Conservation (phyloP, 805 yeast species). For the Candida michaelii region DNA sequence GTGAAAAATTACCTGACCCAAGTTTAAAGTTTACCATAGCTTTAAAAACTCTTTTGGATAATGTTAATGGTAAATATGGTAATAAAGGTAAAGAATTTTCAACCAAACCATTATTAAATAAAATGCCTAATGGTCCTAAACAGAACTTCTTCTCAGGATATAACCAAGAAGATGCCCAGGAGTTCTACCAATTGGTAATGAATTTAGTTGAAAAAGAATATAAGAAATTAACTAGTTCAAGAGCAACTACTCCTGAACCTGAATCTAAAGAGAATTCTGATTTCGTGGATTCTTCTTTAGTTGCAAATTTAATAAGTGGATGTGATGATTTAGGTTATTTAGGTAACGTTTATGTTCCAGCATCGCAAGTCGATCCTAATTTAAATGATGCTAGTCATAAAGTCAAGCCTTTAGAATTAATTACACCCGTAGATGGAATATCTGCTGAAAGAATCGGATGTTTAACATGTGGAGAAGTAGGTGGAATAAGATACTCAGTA, state of each 20-base stretch:
- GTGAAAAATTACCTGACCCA: slow-evolving; percentile 20
- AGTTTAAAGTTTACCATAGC: slow-evolving; percentile 52
- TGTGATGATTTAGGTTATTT: slow-evolving; percentile 53
- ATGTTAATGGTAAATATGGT: slow-evolving; percentile 57
- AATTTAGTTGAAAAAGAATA: slow-evolving; percentile 62
- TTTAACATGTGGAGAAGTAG: slow-evolving; percentile 86
- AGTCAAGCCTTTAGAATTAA: slow-evolving; percentile 52
- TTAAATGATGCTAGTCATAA: slow-evolving; percentile 42
- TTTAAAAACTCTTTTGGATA: slow-evolving; percentile 50
- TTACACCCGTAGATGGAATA: slow-evolving; percentile 92
- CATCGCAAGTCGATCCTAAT: slow-evolving; percentile 75
- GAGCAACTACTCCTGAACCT: slow-evolving; percentile 23
- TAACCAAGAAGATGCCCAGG: slow-evolving; percentile 96
- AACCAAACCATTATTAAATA: slow-evolving; percentile 58
- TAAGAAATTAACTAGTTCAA: slow-evolving; percentile 28
- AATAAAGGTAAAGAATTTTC: slow-evolving; percentile 58
- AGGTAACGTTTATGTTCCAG: slow-evolving; percentile 70
- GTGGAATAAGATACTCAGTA: slow-evolving; percentile 84
- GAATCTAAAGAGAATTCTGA: slow-evolving; percentile 16
- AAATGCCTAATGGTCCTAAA: slow-evolving; percentile 77
- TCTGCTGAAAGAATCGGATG: slow-evolving; percentile 90
- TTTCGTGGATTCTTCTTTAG: slow-evolving; percentile 22
- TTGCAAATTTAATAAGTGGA: slow-evolving; percentile 32
- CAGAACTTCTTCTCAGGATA: slow-evolving; percentile 78
- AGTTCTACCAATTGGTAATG: slow-evolving; percentile 81